Evolutionary conservation across 2,329 filamentous ascomycete species (phyloP).

Genomic region (Xylariaceae sp.): DNA sequence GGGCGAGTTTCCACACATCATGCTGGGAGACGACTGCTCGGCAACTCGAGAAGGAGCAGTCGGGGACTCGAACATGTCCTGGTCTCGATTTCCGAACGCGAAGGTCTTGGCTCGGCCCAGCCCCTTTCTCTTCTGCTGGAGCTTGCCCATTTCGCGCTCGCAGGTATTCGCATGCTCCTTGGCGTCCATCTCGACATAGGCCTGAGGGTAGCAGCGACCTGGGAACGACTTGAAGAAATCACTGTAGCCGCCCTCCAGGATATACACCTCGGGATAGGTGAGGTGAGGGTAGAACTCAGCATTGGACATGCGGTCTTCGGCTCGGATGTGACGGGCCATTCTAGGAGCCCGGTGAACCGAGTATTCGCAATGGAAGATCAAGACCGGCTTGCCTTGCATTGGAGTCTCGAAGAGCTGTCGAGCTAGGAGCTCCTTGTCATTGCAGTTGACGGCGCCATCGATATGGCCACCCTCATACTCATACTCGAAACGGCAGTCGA

Average conservation of each 20-base stretch:
- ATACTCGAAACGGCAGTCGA: conserved; percentile 98
- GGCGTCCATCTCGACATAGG: conserved; percentile 94
- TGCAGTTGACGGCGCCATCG: conserved; percentile 88
- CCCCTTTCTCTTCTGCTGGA: conserved; percentile 79
- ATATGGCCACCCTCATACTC: conserved; percentile 97
- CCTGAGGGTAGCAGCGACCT: conserved; percentile 81
- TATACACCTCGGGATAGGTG: conserved; percentile 96
- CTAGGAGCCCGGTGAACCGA: conserved; percentile 92
- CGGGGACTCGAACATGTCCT: conserved; percentile 54
- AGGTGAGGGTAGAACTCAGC: conserved; percentile 79
- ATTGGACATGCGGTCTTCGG: conserved; percentile 81
- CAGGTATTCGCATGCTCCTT: conserved; percentile 89
- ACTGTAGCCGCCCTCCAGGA: conserved; percentile 93
- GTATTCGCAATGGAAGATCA: conserved; percentile 98
- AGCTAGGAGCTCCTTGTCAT: conserved; percentile 86
- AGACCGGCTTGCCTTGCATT: conserved; percentile 65
- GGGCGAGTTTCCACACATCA: conserved; percentile 43
- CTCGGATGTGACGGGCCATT: conserved; percentile 90
- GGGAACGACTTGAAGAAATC: conserved; percentile 80
- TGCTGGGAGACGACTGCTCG: conserved; percentile 37
- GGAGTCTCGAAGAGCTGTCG: conserved; percentile 68
- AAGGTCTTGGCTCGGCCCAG: conserved; percentile 87
- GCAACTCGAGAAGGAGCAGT: conserved; percentile 46
- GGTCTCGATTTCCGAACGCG: conserved; percentile 75
- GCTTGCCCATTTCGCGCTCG: conserved; percentile 87